Evolutionary conservation across 441 rosid species (phyloP).

Genomic region (Francoa sonchifolia): DNA sequence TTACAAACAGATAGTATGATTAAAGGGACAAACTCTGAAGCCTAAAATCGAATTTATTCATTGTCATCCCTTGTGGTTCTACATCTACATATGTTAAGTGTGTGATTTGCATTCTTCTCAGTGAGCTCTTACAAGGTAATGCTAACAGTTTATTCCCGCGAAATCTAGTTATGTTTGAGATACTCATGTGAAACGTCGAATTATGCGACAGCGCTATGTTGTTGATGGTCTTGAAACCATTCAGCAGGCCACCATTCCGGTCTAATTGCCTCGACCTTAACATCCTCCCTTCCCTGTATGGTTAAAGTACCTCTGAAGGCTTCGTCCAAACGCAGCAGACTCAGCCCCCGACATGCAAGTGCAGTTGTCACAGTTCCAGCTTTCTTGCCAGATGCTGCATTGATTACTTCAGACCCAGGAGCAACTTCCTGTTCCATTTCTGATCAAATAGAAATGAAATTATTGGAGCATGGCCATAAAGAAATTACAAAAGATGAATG

Average conservation of each 20-base stretch:
- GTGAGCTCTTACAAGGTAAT: no score
- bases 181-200: no score
- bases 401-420: constrained; percentile 56
- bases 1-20: no score
- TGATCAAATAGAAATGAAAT: constrained; percentile 15
- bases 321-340: constrained; percentile 58
- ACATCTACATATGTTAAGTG: no score
- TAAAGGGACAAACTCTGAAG: no score
- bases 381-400: constrained; percentile 48
- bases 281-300: constrained; percentile 37
- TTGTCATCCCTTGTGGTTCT: no score
- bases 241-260: constrained; percentile 85
- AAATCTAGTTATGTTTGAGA: no score
- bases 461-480: neutral
- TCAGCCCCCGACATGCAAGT: constrained; percentile 61
- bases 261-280: constrained; percentile 52
- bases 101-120: no score
- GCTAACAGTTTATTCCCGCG: no score
- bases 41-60: no score
- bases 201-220: constrained; percentile 23
- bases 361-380: constrained; percentile 53
- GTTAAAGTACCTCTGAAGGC: constrained; percentile 39
- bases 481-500: neutral
- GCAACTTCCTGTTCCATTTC: constrained; percentile 44
- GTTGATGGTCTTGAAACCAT: constrained; percentile 53